Base-by-base conservation (phyloP, 2,329 filamentous ascomycete genomes). In the Aspergillus pseudoviridinutans region DNA sequence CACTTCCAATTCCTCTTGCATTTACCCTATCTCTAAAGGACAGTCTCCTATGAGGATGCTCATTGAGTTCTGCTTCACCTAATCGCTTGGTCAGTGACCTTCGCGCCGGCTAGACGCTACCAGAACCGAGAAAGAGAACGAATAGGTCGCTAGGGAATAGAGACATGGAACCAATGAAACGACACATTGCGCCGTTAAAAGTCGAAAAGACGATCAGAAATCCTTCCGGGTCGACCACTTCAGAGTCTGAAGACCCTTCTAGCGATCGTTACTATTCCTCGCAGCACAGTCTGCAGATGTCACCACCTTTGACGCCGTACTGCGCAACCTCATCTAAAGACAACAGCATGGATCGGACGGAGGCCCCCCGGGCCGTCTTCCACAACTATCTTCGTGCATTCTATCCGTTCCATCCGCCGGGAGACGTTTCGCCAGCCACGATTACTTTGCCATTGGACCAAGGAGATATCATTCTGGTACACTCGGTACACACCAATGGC, bases 401-500 rank as follows among this genome's bases (percentile, higher is more conserved):
- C 71, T 96, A 96, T 73, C 89, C 91, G 27, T 99, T 97, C 73
- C 87, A 92, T 57, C 92, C 93, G 1, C 86, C 83, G 58, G 87
- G 87, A 66, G 84, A 89, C 46, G 84, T 91, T 59, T 86, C 86
- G n/a, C 90, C 92, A 57, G 88, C 89, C 10, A 94, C 91, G 9
- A 89, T 97, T 55, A 97, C 93, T 10, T 80, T 97, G 10, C 89
- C 92, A 24, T 82, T 99, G 56, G 90, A 90, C 65, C 88, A 94
- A 70, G 94, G 94, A 58, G 94, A 99, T 69, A 85, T 99, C 51
- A 88, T 99, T 54, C 78, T 99, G 57, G 89, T 99, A 24, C 94
- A 99, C 74, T 97, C 94, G 3, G 90, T 97, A 64, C 94, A 99
- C 75, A 94, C 91, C 59, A 99, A 97, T 78, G 94, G 94, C 65